These are phyloP conservation scores for Paulownia fortunei DNA, from an alignment of 257 asterid species.

Conservation along the genomic window DNA sequence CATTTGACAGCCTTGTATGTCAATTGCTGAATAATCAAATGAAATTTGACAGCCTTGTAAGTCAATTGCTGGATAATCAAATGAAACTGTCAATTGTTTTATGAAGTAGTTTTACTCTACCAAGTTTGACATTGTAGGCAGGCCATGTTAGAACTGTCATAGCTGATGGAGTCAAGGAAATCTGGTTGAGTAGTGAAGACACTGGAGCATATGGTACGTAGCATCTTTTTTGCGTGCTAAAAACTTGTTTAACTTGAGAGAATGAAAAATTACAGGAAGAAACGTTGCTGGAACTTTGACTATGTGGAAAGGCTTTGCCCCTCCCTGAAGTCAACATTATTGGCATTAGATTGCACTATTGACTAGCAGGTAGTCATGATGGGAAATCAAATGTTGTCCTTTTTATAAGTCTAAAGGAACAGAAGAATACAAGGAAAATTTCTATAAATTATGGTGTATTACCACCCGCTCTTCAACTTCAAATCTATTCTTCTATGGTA, in stretches of 20 bases:
- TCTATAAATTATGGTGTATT: not conserved
- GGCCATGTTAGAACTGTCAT: conserved; percentile 84
- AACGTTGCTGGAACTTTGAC: conserved; percentile 15
- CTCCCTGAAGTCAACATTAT: not conserved
- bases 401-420: not conserved
- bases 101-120: conserved; percentile 24
- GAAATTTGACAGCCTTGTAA: conserved; percentile 93
- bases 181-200: conserved; percentile 99
- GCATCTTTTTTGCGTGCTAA: conserved; percentile 20
- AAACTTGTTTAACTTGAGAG: not conserved
- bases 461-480: not conserved
- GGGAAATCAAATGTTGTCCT: too few relatives aligned
- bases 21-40: not conserved
- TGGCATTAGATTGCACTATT: conserved; percentile 5
- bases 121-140: conserved; percentile 50
- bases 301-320: conserved; percentile 10
- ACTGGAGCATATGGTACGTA: conserved; percentile 96
- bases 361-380: not conserved
- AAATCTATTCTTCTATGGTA: not conserved
- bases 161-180: conserved; percentile 96
- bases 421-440: not conserved
- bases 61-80: conserved; percentile 29
- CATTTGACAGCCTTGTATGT: conserved; percentile 86
- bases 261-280: not conserved
- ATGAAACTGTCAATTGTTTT: conserved; percentile 14